Base-by-base conservation (phyloP, 352 stramenopile genomes). In the Peronospora farinosa region DNA sequence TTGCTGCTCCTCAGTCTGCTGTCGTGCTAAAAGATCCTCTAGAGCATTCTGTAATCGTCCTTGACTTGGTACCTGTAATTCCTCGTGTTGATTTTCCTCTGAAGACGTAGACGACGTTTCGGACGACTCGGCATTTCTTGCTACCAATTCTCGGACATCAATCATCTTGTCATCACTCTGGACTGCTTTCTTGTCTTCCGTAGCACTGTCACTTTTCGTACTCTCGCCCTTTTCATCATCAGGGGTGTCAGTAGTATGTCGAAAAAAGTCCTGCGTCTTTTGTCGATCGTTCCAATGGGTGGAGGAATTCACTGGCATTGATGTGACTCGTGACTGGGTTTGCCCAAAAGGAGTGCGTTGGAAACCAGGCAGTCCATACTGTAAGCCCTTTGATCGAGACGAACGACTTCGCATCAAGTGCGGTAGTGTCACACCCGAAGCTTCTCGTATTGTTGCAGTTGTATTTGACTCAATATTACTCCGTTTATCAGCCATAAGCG, bases 221-320 rank as follows among this genome's bases (percentile, higher is more conserved):
- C 3, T 27, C 3, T 27, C 23, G 2, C 23, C 47, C 19, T 39
- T 13, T 27, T 40, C 16, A 27, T 10, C 32, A 16, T 60, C 36
- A 31, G 21, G 35, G 8, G 40, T 19, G 21, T 40, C 16, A 9
- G 67, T 63, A 13, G 69, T 79, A 65, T 82, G 68, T 41, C 67
- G 42, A 45, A 80, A 78, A 54, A 79, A 81, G 31, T 81, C 69
- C 30, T 80, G 54, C 28, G 75, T 72, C 63, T 79, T 81, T 60
- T 81, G 52, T 16, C 60, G 57, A 53, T 78, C 61, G 50, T 71
- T 78, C 67, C 70, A 80, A 23, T 49, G 35, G 13, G 30, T 44
- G 19, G 28, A 11, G 19, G 28, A 11, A 32, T 32, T 32, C 7
- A 11, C 47, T n/a, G 50, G 9, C 10, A 43, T 17, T 35, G 48